phyloP scores from a whole-genome alignment of 192 early-diverging fungal species.

The Backusella psychrophila region DNA sequence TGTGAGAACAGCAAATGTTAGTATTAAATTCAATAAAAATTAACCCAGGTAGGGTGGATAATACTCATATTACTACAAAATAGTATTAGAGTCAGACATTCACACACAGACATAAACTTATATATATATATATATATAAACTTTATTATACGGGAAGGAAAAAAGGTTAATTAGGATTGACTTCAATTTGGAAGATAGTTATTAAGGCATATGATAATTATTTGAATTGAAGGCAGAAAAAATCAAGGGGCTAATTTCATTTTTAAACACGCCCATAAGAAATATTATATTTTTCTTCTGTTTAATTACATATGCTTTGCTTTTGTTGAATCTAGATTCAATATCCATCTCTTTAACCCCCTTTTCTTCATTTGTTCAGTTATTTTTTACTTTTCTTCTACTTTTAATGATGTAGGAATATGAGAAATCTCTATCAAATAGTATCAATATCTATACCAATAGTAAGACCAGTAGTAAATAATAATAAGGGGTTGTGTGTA shows the following conservation, averaged over 20 bases:
- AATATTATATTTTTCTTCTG: neutral
- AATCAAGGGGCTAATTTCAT: constrained; percentile 5
- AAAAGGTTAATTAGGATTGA: constrained; percentile 1
- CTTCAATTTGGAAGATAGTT: neutral
- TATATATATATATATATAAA: neutral
- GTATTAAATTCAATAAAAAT: neutral
- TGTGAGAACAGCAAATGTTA: neutral
- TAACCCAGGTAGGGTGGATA: neutral
- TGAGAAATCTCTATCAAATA: neutral
- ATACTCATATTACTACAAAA: neutral
- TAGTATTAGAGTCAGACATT: neutral
- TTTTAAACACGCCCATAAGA: constrained; percentile 2
- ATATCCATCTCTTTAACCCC: neutral
- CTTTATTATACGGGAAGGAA: too few relatives aligned
- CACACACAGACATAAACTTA: neutral
- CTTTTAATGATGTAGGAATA: neutral
- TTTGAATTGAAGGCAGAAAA: constrained; percentile 1
- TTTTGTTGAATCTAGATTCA: neutral
- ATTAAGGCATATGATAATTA: neutral
- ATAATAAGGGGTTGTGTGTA: neutral
- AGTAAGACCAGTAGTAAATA: neutral
- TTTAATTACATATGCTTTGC: neutral
- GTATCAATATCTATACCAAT: neutral
- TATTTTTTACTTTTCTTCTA: neutral
- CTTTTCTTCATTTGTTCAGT: neutral